Conservation (phyloP, 805 yeast genomes). For the Danielia reshetovae region DNA sequence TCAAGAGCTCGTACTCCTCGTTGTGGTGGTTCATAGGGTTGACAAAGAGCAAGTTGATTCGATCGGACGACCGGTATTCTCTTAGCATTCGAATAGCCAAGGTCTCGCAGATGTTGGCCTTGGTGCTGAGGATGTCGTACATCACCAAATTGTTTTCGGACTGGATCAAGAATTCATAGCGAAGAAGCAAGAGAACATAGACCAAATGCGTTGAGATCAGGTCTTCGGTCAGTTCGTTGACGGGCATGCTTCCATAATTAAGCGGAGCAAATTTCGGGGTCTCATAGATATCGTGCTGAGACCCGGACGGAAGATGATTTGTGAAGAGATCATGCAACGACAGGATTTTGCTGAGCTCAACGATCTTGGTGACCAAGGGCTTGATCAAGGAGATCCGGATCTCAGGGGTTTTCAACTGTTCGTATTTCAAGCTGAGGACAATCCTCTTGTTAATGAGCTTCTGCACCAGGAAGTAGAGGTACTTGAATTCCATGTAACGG, state of each 20-base stretch:
- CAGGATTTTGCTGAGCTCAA: conserved; percentile 37
- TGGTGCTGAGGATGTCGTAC: conserved; percentile 37
- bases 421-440: conserved; percentile 44
- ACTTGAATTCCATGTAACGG: conserved; percentile 33
- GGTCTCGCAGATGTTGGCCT: conserved; percentile 51
- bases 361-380: conserved; percentile 41
- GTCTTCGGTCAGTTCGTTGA: conserved; percentile 10
- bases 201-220: conserved; percentile 23
- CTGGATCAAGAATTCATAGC: conserved; percentile 38
- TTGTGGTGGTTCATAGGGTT: conserved; percentile 38
- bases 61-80: conserved; percentile 39
- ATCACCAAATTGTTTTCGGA: conserved; percentile 34
- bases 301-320: conserved; percentile 8
- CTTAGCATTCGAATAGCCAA: conserved; percentile 47
- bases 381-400: conserved; percentile 42
- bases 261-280: conserved; percentile 19
- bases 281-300: conserved; percentile 6
- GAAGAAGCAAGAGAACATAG: conserved; percentile 30
- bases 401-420: conserved; percentile 50
- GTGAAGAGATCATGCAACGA: conserved; percentile 30
- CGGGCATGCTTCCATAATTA: conserved; percentile 10
- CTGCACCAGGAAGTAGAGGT: conserved; percentile 37
- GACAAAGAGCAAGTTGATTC: conserved; percentile 44
- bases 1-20: conserved; percentile 13
- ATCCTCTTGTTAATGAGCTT: conserved; percentile 41